Base-by-base conservation (phyloP, 73 alveolate genomes). In the Paramecium sonneborni region DNA sequence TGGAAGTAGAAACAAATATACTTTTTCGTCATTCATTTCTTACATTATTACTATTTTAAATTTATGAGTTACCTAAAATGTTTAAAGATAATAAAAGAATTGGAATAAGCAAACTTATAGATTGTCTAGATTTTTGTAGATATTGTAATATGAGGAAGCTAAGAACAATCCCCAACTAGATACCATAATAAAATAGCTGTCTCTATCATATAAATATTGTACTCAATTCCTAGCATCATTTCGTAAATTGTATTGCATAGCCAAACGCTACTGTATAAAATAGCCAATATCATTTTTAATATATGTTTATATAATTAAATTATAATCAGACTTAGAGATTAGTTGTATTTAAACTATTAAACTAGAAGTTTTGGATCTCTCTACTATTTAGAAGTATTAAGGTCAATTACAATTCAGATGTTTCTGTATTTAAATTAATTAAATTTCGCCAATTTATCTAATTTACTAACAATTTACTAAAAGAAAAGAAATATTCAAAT, bases 211-310 rank as follows among this genome's bases (percentile, higher is more conserved):
- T 30, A 30, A 30, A 62, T 30, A 62, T 30, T 62, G 84, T 62
- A 62, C 84, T 62, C 48, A 62, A 62, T 62, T 62, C 44, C 84
- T 6, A 62, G 68, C 68, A 52, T 62, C 84, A 62, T 62, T 32
- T 62, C 84, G 44, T 62, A 62, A 12, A 62, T 62, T 26, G 84
- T 62, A 62, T 62, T 62, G 48, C 84, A 26, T 28, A 62, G 6
- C 84, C 84, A 62, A 30, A 62, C 10, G 84, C 84, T 62, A 62
- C 84, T 62, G 44, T 30, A 62, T 62, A 62, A 62, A 30, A 62
- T 62, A 30, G 84, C 84, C 20, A 62, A 62, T 62, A 62, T 62
- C 84, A 62, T 62, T 14, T 62, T 30, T 62, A 62, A 52, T 52
- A 52, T 52, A 52, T n/a, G 15, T 18, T 52, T 52, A n/a, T 4